Evolutionary conservation across 1,139 yeast genomes (phyloP).

Genomic region (Hansenula lynferdii): DNA sequence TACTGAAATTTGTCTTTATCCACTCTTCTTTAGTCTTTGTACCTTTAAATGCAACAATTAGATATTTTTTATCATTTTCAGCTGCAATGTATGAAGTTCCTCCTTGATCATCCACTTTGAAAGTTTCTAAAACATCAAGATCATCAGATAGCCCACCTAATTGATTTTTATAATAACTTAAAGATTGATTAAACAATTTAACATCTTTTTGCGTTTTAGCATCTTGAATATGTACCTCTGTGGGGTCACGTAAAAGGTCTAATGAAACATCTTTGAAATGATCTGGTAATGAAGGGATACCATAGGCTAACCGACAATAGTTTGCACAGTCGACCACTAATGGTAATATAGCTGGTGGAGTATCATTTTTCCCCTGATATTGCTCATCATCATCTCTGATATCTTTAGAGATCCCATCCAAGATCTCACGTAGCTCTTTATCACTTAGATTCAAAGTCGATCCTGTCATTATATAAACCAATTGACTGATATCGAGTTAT

Average conservation of each 20-base stretch:
- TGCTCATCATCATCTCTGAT: neutral
- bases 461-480: neutral
- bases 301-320: neutral
- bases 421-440: neutral
- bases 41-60: conserved; percentile 48
- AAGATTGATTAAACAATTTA: neutral
- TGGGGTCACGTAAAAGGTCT: neutral
- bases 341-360: neutral
- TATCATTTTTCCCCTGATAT: neutral
- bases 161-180: neutral
- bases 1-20: conserved; percentile 34
- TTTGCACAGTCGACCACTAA: neutral
- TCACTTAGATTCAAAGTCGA: neutral
- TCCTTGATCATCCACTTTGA: conserved; percentile 28
- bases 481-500: no score
- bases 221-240: neutral
- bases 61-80: conserved; percentile 30
- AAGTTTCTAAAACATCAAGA: conserved; percentile 38
- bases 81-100: conserved; percentile 45
- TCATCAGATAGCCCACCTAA: conserved; percentile 30
- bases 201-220: neutral
- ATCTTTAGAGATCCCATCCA: neutral
- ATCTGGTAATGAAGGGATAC: neutral
- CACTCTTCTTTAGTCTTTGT: conserved; percentile 51
- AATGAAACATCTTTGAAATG: neutral